Evolutionary conservation across 2,329 filamentous ascomycete genomes (phyloP), one percentile per base, ranked within the genome.

Genomic region (Ceratocystiopsis brevicomis): DNA sequence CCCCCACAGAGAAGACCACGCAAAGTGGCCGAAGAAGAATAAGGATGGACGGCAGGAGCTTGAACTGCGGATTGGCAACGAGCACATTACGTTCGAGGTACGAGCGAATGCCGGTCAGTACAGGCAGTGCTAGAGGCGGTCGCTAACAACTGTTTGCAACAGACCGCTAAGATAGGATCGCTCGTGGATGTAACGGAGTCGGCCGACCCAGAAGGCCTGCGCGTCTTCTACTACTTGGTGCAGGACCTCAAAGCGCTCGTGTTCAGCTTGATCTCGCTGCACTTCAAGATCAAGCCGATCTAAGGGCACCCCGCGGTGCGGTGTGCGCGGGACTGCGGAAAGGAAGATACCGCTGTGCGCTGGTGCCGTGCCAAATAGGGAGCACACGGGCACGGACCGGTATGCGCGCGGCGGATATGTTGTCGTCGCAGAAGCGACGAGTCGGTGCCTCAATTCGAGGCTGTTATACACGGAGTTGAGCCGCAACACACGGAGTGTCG

Each of bases 11-110:
- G 90, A 98, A 76, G 90, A 98, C 57, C 90, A 98, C 60, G 82
- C 78, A 21, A 95, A 95, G 60, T 98, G 90, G 90, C 90, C 90
- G 1, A 85, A 92, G 61, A 98, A 96, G 73, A 98, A 98, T 66
- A 96, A 96, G 65, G 90, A 98, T 54, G 90, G 90, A 34, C 76
- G 88, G 50, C 90, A 98, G 59, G 90, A 98, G 64, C 69, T 98
- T 40, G 90, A 98, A 61, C 95, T 98, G 46, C 74, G 87, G 40
- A 60, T 98, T 44, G 90, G 88, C 37, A 90, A 81, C 54, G 90
- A 98, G 50, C 88, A 96, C 60, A 96, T 98, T 53, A 92, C 86
- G 1, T 98, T 98, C 52, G 90, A 98, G 25, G 25, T 30, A 30
- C 8, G 25, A 6, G 25, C 19, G 19, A 21, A 21, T 21, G 19